Conservation (phyloP, 2,329 filamentous ascomycete genomes). For the Byssoonygena ceratinophila region DNA sequence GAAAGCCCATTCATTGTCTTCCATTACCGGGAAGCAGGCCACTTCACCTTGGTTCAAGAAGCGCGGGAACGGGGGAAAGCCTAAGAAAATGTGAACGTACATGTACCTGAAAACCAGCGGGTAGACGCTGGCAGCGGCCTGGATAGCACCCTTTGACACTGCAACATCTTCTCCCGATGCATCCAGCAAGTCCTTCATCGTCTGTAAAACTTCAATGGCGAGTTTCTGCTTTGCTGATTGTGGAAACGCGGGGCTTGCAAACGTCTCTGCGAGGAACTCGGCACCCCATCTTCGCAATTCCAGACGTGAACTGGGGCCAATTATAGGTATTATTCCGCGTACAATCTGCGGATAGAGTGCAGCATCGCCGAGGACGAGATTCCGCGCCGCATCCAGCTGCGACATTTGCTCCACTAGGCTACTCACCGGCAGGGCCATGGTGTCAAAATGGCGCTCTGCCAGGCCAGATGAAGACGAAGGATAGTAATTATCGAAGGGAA, state of each 20-base stretch:
- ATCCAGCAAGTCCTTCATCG: slow-evolving; percentile 59
- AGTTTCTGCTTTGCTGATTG: slow-evolving; percentile 69
- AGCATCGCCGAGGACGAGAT: slow-evolving; percentile 75
- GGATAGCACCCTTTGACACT: slow-evolving; percentile 76
- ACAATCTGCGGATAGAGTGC: slow-evolving; percentile 87
- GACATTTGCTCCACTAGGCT: slow-evolving; percentile 65
- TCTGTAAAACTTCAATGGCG: slow-evolving; percentile 65
- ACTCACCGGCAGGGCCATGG: slow-evolving; percentile 27
- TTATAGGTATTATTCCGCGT: slow-evolving; percentile 83
- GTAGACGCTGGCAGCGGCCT: slow-evolving; percentile 85
- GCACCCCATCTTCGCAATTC: slow-evolving; percentile 91
- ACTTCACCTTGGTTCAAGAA: background rate
- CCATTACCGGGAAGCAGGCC: no score
- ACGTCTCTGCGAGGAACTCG: slow-evolving; percentile 91
- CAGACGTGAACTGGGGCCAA: slow-evolving; percentile 61
- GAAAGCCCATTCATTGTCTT: background rate
- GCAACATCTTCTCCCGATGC: slow-evolving; percentile 63
- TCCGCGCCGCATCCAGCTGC: slow-evolving; percentile 82
- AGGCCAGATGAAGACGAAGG: background rate
- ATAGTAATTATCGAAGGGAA: background rate
- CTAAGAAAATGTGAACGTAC: slow-evolving; percentile 50
- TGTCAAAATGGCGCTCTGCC: slow-evolving; percentile 1
- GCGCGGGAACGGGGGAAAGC: slow-evolving; percentile 16
- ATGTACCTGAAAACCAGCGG: slow-evolving; percentile 85
- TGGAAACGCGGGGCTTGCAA: slow-evolving; percentile 77